Conservation (phyloP, 331 rosid species). For the Erythrophleum ivorense region DNA sequence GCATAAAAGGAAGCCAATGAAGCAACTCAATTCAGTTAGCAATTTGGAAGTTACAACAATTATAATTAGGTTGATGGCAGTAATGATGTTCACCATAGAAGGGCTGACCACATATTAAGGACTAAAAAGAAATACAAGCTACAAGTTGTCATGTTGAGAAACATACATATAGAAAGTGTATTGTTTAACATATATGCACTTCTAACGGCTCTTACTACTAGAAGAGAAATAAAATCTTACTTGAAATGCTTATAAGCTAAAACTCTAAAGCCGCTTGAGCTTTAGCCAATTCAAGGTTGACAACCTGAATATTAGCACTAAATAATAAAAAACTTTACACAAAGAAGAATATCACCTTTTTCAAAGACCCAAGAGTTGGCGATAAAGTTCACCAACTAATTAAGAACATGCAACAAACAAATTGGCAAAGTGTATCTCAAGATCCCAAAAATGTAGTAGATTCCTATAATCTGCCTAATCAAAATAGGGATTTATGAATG, state of each 20-base stretch:
- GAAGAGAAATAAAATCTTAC: constrained; percentile 57
- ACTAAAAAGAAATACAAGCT: background rate
- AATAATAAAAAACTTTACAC: constrained; percentile 36
- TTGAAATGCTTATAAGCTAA: constrained; percentile 85
- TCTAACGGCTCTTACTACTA: constrained; percentile 4
- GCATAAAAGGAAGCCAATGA: background rate
- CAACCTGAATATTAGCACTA: constrained; percentile 65
- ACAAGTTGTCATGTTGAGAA: background rate
- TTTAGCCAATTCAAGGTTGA: constrained; percentile 81
- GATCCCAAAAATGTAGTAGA: constrained; percentile 1
- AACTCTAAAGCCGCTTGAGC: constrained; percentile 83
- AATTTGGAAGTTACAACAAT: background rate
- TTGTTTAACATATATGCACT: background rate
- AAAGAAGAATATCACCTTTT: constrained; percentile 4
- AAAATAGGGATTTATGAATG: no score
- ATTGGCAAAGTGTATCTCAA: background rate
- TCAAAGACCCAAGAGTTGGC: background rate
- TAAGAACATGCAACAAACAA: background rate
- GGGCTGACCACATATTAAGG: background rate
- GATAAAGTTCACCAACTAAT: background rate
- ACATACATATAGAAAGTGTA: background rate
- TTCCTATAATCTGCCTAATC: background rate
- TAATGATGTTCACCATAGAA: background rate
- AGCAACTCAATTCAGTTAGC: background rate
- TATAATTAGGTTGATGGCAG: background rate